Percentiles rank a stretch among this genome's conserved stretches.
These are phyloP conservation scores for Nothophoma quercina DNA, from an alignment of 2,329 filamentous ascomycete species.

Conservation along the genomic window DNA sequence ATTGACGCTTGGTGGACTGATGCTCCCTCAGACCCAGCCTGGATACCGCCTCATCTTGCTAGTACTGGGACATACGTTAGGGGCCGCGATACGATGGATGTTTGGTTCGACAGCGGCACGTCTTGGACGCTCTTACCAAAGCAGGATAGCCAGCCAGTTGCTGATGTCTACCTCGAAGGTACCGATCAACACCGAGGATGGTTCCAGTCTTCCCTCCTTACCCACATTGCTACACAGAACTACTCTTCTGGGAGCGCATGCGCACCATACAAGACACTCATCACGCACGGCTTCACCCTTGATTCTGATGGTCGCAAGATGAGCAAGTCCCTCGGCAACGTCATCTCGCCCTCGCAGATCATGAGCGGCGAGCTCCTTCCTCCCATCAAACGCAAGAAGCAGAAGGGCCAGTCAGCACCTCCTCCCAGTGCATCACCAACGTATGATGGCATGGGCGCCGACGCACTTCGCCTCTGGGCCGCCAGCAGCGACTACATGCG, in stretches of 20 bases:
- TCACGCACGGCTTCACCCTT: slow-evolving; percentile 94
- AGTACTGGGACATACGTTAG: slow-evolving; percentile 68
- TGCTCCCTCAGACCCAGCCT: slow-evolving; percentile 73
- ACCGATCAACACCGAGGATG: slow-evolving; percentile 96
- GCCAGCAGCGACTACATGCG: slow-evolving; percentile 90
- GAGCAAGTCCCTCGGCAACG: slow-evolving; percentile 96
- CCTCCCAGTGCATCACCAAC: slow-evolving; percentile 43
- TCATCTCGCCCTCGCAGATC: slow-evolving; percentile 80
- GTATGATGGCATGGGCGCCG: slow-evolving; percentile 79
- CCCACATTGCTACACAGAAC: slow-evolving; percentile 72
- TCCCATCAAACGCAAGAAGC: slow-evolving; percentile 70
- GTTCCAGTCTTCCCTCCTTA: slow-evolving; percentile 97
- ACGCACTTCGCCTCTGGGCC: slow-evolving; percentile 89
- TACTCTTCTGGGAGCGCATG: slow-evolving; percentile 19
- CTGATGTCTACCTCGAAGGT: slow-evolving; percentile 92
- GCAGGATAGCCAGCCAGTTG: slow-evolving; percentile 55
- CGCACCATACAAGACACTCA: slow-evolving; percentile 85
- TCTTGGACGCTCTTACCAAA: slow-evolving; percentile 72
- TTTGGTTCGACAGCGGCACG: slow-evolving; percentile 98
- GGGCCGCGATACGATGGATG: slow-evolving; percentile 96
- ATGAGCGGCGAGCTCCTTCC: slow-evolving; percentile 83
- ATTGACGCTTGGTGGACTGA: slow-evolving; percentile 98
- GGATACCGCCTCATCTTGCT: slow-evolving; percentile 73
- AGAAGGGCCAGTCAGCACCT: slow-evolving; percentile 54
- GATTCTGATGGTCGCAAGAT: slow-evolving; percentile 94